A percentile compares a stretch with the other conserved stretches of the same genome.
Evolutionary conservation across 106 monocot genomes (phyloP).

Genomic region (Alisma plantagoaquatica): DNA sequence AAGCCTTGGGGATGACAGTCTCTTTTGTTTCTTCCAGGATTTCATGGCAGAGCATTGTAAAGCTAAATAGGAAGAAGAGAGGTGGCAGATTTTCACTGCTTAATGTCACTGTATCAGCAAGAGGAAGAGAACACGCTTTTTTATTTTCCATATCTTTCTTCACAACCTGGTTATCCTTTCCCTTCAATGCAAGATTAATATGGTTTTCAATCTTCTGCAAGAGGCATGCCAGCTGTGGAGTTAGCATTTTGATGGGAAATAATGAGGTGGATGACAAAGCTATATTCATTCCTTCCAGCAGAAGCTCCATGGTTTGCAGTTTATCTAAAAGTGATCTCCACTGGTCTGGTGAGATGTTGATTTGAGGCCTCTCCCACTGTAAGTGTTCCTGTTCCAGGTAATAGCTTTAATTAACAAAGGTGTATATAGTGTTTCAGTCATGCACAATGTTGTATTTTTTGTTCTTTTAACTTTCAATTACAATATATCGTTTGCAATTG

Average conservation of each 20-base stretch:
- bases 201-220: constrained; percentile 21
- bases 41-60: constrained; percentile 19
- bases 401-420: background rate
- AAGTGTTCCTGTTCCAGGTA: constrained; percentile 17
- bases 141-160: constrained; percentile 7
- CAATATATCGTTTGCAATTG: background rate
- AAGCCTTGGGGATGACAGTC: constrained; percentile 6
- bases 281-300: constrained; percentile 53
- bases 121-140: constrained; percentile 1
- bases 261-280: constrained; percentile 20
- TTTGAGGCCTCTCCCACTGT: constrained; percentile 38
- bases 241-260: constrained; percentile 11
- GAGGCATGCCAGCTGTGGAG: constrained; percentile 14
- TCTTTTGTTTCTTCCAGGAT: constrained; percentile 17
- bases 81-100: constrained; percentile 21
- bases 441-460: background rate
- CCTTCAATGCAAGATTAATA: constrained; percentile 16
- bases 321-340: constrained; percentile 1
- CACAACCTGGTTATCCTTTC: background rate
- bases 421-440: background rate
- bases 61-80: constrained; percentile 62
- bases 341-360: constrained; percentile 13
- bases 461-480: background rate
- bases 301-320: constrained; percentile 23
- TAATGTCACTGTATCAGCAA: background rate